Base-by-base conservation (phyloP, 1,284 basidiomycete species). In the Salmacisia buchloeana region DNA sequence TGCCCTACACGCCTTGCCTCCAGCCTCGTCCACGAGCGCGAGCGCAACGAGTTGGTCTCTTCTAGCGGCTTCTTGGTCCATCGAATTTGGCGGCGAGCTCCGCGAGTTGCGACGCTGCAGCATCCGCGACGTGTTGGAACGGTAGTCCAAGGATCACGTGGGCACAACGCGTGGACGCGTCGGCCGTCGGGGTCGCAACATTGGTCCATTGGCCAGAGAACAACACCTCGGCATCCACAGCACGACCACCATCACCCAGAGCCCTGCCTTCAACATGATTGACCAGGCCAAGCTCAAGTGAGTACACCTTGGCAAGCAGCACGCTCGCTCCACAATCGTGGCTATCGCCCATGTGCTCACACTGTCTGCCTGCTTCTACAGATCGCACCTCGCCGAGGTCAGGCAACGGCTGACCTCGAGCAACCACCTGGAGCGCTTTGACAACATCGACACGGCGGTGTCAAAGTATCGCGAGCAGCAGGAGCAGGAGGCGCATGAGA, bases 381-480 rank as follows among this genome's bases (percentile, higher is more conserved):
- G 46, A 52, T 21, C 46, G 25, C 29, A 52, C 46, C 7, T 52
- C 23, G 23, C 46, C 46, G 46, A 52, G 46, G 23, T 52, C 46
- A 52, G 29, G 46, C 46, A 27, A 5, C 7, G 29, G 9, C 1
- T 52, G 7, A 13, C 46, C 7, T 27, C 46, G 7, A 15, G 46
- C 13, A 27, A 52, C 9, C 46, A 52, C 25, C 7, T 52, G 23
- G 46, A 52, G 23, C 46, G 46, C 7, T 31, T 52, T 12, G 46
- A 52, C 23, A 52, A 52, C 23, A 27, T 52, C 23, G 46, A 52
- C 29, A 27, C 46, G 2, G 46, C 23, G 6, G 15, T 52, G 1
- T 27, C 46, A 25, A 52, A 52, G 15, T 52, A 9, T 25, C 15
- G 46, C n/a, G 15, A 52, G 46, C 23, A 52, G 4, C 46, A 52